A percentile compares a stretch with the other conserved stretches of the same genome.
phyloP scores from a whole-genome alignment of 129 eudicot species.

The Chrysanthemum lavandulifolium region DNA sequence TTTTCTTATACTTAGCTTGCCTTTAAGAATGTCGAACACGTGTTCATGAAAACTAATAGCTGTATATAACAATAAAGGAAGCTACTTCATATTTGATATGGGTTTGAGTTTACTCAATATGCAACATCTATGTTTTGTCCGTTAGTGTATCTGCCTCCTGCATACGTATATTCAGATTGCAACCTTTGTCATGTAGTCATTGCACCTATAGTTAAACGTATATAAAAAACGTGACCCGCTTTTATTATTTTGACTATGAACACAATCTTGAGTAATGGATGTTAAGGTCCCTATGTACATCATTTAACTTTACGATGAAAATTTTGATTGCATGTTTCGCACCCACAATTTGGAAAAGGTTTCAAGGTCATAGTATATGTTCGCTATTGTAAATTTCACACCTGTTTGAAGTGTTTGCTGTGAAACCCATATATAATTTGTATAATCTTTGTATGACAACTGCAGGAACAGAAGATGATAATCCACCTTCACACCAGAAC shows the following conservation, averaged over 20 bases:
- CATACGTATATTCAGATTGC: background rate
- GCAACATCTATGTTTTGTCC: background rate
- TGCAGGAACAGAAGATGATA: conserved; percentile 72
- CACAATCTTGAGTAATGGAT: background rate
- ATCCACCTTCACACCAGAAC: conserved; percentile 61
- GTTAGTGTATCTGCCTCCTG: background rate
- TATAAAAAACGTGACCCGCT: background rate
- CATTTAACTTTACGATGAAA: too few species aligned
- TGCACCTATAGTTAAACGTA: background rate
- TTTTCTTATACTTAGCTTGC: background rate
- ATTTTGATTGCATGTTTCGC: too few species aligned
- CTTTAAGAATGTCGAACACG: background rate
- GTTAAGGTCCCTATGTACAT: background rate
- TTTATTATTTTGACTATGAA: background rate
- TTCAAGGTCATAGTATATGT: too few species aligned
- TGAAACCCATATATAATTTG: background rate
- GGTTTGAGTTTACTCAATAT: background rate
- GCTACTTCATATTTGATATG: background rate
- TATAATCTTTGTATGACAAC: conserved; percentile 5
- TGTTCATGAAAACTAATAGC: background rate
- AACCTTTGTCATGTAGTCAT: background rate
- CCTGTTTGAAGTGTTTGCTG: too few species aligned
- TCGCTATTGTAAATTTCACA: too few species aligned
- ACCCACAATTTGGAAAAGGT: too few species aligned
- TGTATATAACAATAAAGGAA: background rate